Conservation (phyloP, 306 rosid genomes). For the Argentina anserina region DNA sequence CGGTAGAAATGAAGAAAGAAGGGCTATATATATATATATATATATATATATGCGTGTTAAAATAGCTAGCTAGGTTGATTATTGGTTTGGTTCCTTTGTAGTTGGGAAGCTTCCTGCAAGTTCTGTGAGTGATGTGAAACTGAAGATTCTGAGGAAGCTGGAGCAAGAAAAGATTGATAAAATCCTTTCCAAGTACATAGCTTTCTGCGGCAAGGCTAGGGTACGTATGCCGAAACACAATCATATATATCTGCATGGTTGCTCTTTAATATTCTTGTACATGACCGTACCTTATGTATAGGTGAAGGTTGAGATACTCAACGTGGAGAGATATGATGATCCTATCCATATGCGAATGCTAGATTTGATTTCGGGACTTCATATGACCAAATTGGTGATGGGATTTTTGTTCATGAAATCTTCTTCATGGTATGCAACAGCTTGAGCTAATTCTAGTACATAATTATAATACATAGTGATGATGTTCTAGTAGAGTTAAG, state of each 20-base stretch:
- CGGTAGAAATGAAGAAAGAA: too few relatives aligned
- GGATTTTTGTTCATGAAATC: slow-evolving; percentile 70
- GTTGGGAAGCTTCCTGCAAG: slow-evolving; percentile 88
- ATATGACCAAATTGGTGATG: slow-evolving; percentile 64
- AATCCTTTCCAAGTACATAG: slow-evolving; percentile 44
- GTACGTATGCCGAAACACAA: background rate
- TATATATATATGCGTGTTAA: too few relatives aligned
- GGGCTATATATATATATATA: too few relatives aligned
- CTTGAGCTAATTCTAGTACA: background rate
- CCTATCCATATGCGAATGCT: slow-evolving; percentile 47
- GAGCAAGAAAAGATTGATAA: slow-evolving; percentile 54
- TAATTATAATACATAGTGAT: background rate
- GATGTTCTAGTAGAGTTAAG: too few relatives aligned
- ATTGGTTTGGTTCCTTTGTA: slow-evolving; percentile 26
- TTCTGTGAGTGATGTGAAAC: slow-evolving; percentile 60
- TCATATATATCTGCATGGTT: background rate
- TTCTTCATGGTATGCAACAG: slow-evolving; percentile 36
- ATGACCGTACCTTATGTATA: slow-evolving; percentile 16
- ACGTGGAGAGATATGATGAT: slow-evolving; percentile 52
- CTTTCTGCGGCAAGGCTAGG: slow-evolving; percentile 67
- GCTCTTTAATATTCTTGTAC: background rate
- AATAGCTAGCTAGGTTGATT: slow-evolving; percentile 29
- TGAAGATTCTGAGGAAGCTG: slow-evolving; percentile 42
- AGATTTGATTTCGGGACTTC: slow-evolving; percentile 53
- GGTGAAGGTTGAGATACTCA: slow-evolving; percentile 55